Percentiles rank a stretch among this genome's conserved stretches.
Evolutionary conservation across 257 asterid genomes (phyloP).

Genomic region (Pogostemon cablin): DNA sequence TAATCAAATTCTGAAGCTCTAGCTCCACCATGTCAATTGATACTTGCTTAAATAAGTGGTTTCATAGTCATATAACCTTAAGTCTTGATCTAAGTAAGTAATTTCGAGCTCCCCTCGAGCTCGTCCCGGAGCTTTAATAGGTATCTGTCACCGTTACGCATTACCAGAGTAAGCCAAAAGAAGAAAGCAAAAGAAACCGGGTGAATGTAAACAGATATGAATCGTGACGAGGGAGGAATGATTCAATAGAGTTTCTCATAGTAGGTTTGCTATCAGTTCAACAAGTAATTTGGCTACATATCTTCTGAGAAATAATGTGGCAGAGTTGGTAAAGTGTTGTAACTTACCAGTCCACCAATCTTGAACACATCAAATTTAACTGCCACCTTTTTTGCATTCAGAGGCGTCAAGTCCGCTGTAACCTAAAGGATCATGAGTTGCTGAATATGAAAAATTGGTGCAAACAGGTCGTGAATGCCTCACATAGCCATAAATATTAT

Average conservation of each 20-base stretch:
- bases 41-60: no score
- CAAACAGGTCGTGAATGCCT: not conserved
- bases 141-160: conserved; percentile 18
- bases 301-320: not conserved
- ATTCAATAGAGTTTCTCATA: not conserved
- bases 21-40: no score
- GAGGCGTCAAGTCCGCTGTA: conserved; percentile 72
- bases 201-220: not conserved
- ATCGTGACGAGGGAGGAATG: not conserved
- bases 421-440: conserved; percentile 43
- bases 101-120: conserved; percentile 71
- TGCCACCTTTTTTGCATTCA: conserved; percentile 62
- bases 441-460: not conserved
- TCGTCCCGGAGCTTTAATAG: conserved; percentile 57
- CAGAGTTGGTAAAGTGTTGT: not conserved
- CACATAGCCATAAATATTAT: not conserved
- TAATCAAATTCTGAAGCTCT: no score
- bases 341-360: conserved; percentile 65
- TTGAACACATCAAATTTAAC: conserved; percentile 71
- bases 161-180: not conserved
- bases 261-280: not conserved
- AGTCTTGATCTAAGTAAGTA: conserved; percentile 72
- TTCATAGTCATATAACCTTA: conserved; percentile 42
- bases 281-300: not conserved
- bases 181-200: not conserved